These are phyloP conservation scores for Phytopythium kandeliae DNA, from an alignment of 352 stramenopile species.

Conservation along the genomic window DNA sequence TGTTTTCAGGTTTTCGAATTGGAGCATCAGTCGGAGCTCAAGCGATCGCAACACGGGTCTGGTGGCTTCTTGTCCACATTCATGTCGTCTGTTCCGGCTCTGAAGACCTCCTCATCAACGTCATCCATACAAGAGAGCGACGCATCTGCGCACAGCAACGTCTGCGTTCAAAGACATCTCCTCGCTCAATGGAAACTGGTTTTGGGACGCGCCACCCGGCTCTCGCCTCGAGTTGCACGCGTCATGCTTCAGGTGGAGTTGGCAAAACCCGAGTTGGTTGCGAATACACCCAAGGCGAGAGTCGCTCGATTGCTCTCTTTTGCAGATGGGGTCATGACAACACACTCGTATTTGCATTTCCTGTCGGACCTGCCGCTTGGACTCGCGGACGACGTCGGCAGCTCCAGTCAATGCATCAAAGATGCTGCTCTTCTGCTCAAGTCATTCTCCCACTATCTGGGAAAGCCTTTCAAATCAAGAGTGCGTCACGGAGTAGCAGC, in stretches of 20 bases:
- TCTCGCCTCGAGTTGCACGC: conserved; percentile 17
- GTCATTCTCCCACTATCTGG: conserved; percentile 32
- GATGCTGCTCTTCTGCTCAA: conserved; percentile 41
- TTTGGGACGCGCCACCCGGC: conserved; percentile 11
- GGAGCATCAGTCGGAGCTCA: conserved; percentile 29
- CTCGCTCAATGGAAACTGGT: conserved; percentile 19
- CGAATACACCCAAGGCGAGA: conserved; percentile 4
- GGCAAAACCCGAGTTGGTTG: conserved; percentile 3
- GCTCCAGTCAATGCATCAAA: conserved; percentile 17
- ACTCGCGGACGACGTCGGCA: conserved; percentile 5
- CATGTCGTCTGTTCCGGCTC: conserved; percentile 14
- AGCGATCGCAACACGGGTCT: conserved; percentile 16
- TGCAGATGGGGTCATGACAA: not conserved
- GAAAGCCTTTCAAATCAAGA: conserved; percentile 45
- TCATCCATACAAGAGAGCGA: conserved; percentile 1
- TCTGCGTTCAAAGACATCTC: conserved; percentile 13
- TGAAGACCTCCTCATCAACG: not conserved
- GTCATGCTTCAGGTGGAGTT: conserved; percentile 39
- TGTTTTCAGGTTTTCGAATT: conserved; percentile 50
- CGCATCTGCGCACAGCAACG: too few relatives aligned
- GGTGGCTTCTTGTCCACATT: conserved; percentile 50
- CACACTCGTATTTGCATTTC: conserved; percentile 37
- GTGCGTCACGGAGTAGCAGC: conserved; percentile 34
- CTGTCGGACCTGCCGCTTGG: conserved; percentile 33
- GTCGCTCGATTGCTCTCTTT: not conserved